Evolutionary conservation across 768 basidiomycete species (phyloP).

Genomic region (Lentinula lateritia): DNA sequence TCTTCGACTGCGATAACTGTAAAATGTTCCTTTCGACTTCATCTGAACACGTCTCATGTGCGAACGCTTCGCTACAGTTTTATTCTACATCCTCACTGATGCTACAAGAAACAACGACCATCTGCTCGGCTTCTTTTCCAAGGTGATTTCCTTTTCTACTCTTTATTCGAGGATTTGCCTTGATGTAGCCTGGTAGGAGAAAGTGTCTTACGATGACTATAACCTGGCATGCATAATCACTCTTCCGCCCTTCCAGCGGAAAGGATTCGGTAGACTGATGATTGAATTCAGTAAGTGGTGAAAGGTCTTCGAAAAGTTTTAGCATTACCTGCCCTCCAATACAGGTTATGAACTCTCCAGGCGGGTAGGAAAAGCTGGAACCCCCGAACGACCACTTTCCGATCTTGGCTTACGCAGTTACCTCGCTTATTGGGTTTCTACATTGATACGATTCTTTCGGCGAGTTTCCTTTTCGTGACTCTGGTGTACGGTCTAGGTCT

Average conservation of each 20-base stretch:
- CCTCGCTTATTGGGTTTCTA: conserved; percentile 82
- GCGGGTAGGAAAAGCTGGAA: conserved; percentile 72
- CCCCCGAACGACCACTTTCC: conserved; percentile 92
- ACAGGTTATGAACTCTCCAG: conserved; percentile 91
- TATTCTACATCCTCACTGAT: conserved; percentile 92
- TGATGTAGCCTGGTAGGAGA: conserved; percentile 53
- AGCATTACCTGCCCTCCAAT: neutral
- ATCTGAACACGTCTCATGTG: neutral
- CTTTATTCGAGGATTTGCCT: neutral
- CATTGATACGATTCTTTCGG: conserved; percentile 81
- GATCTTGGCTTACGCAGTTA: conserved; percentile 91
- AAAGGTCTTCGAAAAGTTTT: neutral
- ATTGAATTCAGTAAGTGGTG: conserved; percentile 88
- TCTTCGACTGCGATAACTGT: conserved; percentile 89
- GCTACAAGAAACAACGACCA: conserved; percentile 74
- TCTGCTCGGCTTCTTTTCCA: conserved; percentile 73
- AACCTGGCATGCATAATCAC: conserved; percentile 97
- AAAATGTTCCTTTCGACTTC: conserved; percentile 1
- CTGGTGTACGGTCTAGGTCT: conserved; percentile 16
- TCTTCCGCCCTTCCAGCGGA: conserved; percentile 86
- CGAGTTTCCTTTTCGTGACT: conserved; percentile 25
- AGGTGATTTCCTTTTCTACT: conserved; percentile 29
- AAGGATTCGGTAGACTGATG: conserved; percentile 90
- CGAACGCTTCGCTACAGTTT: conserved; percentile 38
- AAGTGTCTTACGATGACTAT: conserved; percentile 92